Evolutionary conservation across 768 basidiomycete species (phyloP), one percentile per base, ranked within the genome.

Genomic region (Tulasnella sp.): DNA sequence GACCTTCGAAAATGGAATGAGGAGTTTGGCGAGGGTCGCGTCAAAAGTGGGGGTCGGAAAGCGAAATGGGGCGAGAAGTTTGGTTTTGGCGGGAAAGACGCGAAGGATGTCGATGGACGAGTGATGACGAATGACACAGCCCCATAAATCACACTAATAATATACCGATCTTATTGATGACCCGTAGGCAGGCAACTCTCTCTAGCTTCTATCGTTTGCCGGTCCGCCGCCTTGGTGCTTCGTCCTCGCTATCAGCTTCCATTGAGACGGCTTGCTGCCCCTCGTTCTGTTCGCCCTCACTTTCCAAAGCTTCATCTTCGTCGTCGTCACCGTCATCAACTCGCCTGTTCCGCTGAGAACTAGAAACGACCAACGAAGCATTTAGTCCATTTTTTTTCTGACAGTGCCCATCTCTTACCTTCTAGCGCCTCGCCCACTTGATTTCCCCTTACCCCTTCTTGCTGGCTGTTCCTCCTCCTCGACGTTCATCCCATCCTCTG

Each of bases 1-100:
- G 93, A 93, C 79, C 86, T 96, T 68, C 89, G 92, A 68, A 93
- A 92, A 86, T 97, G 95, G 95, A 96, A 97, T 80, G 93, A 96
- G 72, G 94, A 97, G 84, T 97, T 96, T 85, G 96, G 97, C 36
- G 96, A 97, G 84, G 95, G 95, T 7, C 89, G 87, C 81, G 90
- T 92, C 48, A 90, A 89, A 76, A 91, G 88, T 83, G 89, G 89
- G 48, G 85, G 84, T 6, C 89, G 89, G 82, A 91, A 92, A 82
- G 92, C 93, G 44, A 96, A 96, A 90, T 97, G 96, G 36, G 94
- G 92, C 83, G 94, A 91, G 79, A 88, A 89, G 72, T 98, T 98
- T 84, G 96, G 96, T 27, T 98, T 97, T 85, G 88, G 90, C 14
- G 87, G 91, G 82, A 86, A 87, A 81, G 82, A 83, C 1, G 82